Percentiles rank a stretch among this genome's conserved stretches.
These are phyloP conservation scores for Paraleonurus japonicus DNA, from an alignment of 257 asterid species.

Conservation along the genomic window DNA sequence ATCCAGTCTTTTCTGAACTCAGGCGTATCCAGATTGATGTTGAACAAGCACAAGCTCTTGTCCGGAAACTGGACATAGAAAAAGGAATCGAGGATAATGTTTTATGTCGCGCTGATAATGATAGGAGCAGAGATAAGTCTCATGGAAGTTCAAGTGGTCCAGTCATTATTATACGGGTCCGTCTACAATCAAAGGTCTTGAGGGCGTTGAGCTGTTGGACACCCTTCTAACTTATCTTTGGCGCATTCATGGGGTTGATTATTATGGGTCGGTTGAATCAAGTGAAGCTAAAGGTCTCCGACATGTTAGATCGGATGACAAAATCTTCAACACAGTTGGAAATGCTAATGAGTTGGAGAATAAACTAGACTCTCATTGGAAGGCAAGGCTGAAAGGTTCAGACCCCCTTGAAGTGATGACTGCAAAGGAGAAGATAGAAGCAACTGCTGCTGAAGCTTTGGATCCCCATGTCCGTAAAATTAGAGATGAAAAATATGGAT, in stretches of 20 bases:
- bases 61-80: constrained; percentile 77
- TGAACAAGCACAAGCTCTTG: constrained; percentile 84
- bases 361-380: constrained; percentile 79
- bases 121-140: constrained; percentile 83
- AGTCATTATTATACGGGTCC: constrained; percentile 71
- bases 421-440: constrained; percentile 92
- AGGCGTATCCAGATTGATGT: constrained; percentile 71
- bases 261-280: constrained; percentile 77
- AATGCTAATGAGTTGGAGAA: constrained; percentile 77
- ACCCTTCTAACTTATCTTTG: constrained; percentile 90
- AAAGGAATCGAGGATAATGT: constrained; percentile 91
- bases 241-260: constrained; percentile 99
- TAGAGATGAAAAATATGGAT: constrained; percentile 99
- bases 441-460: constrained; percentile 81
- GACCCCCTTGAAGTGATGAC: constrained; percentile 93
- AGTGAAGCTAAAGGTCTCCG: constrained; percentile 91
- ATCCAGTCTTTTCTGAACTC: constrained; percentile 76
- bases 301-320: constrained; percentile 71
- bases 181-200: constrained; percentile 79
- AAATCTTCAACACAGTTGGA: constrained; percentile 42
- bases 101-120: constrained; percentile 73
- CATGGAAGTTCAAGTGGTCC: constrained; percentile 87
- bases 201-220: constrained; percentile 89
- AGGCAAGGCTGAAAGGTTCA: constrained; percentile 81
- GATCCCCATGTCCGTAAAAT: constrained; percentile 93